Base-by-base conservation (phyloP, 805 yeast species). In the Dipodascopsis uninucleata region DNA sequence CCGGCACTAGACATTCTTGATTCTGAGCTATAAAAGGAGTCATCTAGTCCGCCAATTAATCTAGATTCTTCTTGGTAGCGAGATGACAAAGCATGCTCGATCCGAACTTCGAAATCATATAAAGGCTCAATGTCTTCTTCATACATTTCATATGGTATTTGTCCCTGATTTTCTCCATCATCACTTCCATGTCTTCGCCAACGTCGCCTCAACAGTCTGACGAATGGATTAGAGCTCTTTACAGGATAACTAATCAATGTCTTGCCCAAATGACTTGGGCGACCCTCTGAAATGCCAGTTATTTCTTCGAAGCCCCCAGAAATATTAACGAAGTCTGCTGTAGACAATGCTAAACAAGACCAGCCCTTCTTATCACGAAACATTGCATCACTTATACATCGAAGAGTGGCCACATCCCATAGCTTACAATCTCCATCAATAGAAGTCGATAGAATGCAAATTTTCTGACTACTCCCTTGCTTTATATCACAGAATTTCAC, bases 351-450 rank as follows among this genome's bases (percentile, higher is more conserved):
- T n/a, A 31, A 32, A 5, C 39, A 24, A n/a, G 39, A 10, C 52
- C 52, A 47, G 4, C 52, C 52, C 28, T 47, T 47, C 28, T 47
- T 47, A 12, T 44, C 33, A 14, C 31, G 21, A 24, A 44, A 44
- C 16, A 28, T 39, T 4, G 32, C 38, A 5, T 37, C 45, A n/a
- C 45, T 31, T n/a, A 47, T 31, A 28, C 44, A 43, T 9, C 41
- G 34, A 25, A 34, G 28, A 3, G 52, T 57, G 10, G 59, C 52
- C 25, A 66, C 53, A 39, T 64, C 71, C 57, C 68, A 65, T 54
- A 63, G 53, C 41, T 56, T 53, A 33, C 62, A 58, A 12, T 55
- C 60, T 23, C 67, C 69, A 31, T 45, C 49, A 17, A 49, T 45
- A 1, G 49, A 41, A 5, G 52, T 38, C 17, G 47, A 41, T 25